Percentiles rank a stretch among this genome's conserved stretches.
Evolutionary conservation across 345 rosid genomes (phyloP).

Genomic region (Mercurialis annua): DNA sequence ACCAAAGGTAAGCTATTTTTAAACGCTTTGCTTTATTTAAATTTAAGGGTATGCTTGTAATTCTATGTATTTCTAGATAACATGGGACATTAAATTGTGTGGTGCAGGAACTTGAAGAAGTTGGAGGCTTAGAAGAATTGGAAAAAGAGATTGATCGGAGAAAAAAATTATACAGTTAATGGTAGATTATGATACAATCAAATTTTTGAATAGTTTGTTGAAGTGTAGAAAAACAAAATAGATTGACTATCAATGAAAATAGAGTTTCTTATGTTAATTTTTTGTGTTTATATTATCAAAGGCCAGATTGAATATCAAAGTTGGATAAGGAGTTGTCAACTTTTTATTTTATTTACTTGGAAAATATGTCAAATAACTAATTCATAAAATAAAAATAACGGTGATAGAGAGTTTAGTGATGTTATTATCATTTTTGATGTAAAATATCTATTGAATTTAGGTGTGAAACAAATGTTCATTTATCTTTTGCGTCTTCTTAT

Average conservation of each 20-base stretch:
- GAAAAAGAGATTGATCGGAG: constrained; percentile 32
- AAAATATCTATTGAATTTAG: too few species aligned
- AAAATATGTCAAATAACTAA: too few species aligned
- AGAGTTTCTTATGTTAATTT: background rate
- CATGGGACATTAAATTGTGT: background rate
- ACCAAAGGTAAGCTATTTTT: constrained; percentile 37
- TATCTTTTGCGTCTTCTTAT: too few species aligned
- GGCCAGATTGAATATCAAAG: background rate
- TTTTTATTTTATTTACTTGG: background rate
- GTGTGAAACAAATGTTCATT: too few species aligned
- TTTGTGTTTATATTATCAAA: background rate
- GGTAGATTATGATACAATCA: background rate
- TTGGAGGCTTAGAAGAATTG: constrained; percentile 50
- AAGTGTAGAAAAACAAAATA: constrained; percentile 12
- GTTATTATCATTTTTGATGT: too few species aligned
- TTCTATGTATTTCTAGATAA: background rate
- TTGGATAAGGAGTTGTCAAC: constrained; percentile 3
- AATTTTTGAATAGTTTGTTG: constrained; percentile 7
- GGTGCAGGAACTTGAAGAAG: constrained; percentile 51
- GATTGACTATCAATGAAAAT: constrained; percentile 4
- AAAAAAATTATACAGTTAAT: constrained; percentile 9
- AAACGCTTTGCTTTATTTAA: background rate
- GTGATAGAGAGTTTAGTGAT: too few species aligned
- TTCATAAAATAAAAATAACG: too few species aligned
- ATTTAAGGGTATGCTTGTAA: too few species aligned